phyloP scores from a whole-genome alignment of 805 yeast species.

The Tetrapisispora fleetii region DNA sequence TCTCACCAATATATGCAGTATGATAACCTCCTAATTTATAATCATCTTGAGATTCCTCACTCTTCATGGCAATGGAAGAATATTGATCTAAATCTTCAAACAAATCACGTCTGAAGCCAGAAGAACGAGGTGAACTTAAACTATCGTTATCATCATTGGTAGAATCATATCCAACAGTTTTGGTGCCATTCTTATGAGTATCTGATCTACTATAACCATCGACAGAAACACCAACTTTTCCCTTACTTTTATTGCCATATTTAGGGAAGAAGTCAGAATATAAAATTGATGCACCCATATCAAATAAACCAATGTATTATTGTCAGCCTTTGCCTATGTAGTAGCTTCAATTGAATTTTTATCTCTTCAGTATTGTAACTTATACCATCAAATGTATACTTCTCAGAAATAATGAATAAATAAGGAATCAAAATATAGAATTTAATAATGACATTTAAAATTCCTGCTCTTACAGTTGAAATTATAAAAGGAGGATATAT shows the following conservation, averaged over 20 bases:
- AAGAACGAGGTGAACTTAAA: not conserved
- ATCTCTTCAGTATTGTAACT: too few relatives aligned
- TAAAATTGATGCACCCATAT: conserved; percentile 1
- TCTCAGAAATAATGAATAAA: too few relatives aligned
- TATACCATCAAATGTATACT: too few relatives aligned
- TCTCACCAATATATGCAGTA: conserved; percentile 83
- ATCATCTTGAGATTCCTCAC: conserved; percentile 81
- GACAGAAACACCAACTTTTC: too few relatives aligned
- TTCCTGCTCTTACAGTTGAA: too few relatives aligned
- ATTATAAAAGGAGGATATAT: too few relatives aligned
- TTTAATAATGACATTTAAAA: too few relatives aligned
- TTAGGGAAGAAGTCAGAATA: not conserved
- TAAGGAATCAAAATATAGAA: too few relatives aligned
- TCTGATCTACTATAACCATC: not conserved
- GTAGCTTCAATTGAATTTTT: too few relatives aligned
- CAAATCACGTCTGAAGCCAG: not conserved
- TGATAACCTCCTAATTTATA: conserved; percentile 93
- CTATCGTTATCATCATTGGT: too few relatives aligned
- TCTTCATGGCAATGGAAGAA: conserved; percentile 20
- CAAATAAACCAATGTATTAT: too few relatives aligned
- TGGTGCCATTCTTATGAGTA: too few relatives aligned
- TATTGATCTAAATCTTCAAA: not conserved
- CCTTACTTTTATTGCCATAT: not conserved
- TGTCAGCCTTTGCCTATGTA: not conserved
- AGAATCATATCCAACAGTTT: not conserved